Evolutionary conservation across 2,329 filamentous ascomycete genomes (phyloP), one percentile per base, ranked within the genome.

Genomic region (Fusarium fracticaudum): DNA sequence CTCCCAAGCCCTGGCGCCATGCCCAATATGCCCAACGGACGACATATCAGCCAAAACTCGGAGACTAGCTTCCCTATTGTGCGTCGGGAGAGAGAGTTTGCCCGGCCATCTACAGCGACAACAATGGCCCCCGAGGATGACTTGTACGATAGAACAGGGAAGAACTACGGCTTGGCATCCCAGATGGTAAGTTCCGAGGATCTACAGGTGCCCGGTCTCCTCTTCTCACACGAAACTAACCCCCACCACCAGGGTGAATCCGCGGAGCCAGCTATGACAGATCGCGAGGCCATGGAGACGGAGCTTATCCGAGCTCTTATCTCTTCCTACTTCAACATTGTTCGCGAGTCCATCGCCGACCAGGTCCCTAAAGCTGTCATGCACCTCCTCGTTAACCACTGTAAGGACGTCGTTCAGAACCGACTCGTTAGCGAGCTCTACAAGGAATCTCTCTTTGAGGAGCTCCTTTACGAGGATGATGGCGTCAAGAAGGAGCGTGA

Each of bases 311-410:
- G 96, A 53, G 94, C 95, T 53, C 90, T 99, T 64, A 99, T 99
- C 82, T 97, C 94, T 38, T 98, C 95, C 3, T 99, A 99, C 87
- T 99, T 99, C 87, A 97, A 98, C 83, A 99, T 99, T 79, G 96
- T 99, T 53, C 94, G 96, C 72, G 96, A 99, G 84, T 96, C 94
- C n/a, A 98, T 98, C 78, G 96, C 96, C 50, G 96, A 99, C 81
- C 96, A 98, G 85, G 96, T 99, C 17, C 96, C 96, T 76, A 99
- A 99, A 86, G 96, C 96, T 10, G 93, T 99, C 77, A 99, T 99
- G 96, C 96, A 99, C 82, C 90, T 99, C 53, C 90, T 99, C 40
- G 96, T 99, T 81, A 99, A 99, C 84, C 94, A 98, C 86, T 97
- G 94, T 85, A 98, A 98, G 83, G 96, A 99, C 76, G 96, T 96